These are phyloP conservation scores for Dipodascopsis uninucleata DNA, from an alignment of 805 yeast species.

Conservation along the genomic window DNA sequence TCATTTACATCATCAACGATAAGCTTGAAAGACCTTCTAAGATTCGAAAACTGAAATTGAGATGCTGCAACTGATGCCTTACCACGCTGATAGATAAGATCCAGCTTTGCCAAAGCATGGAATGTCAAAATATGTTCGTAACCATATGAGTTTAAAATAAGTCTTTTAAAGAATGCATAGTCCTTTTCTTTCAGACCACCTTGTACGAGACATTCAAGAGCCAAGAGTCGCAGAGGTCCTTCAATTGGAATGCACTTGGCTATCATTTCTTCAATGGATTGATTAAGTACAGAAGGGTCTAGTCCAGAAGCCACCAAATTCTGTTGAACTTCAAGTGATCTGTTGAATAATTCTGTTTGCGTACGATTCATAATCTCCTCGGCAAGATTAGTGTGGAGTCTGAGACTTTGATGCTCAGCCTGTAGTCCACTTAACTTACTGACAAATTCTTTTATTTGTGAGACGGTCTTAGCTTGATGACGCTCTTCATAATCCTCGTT, in stretches of 20 bases:
- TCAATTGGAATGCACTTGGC: slow-evolving; percentile 43
- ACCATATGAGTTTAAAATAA: slow-evolving; percentile 64
- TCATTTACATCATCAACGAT: slow-evolving; percentile 37
- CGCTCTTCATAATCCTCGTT: slow-evolving; percentile 64
- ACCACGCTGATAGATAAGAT: slow-evolving; percentile 42
- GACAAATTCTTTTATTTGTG: slow-evolving; percentile 70
- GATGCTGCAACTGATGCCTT: slow-evolving; percentile 30
- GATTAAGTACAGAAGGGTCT: slow-evolving; percentile 40
- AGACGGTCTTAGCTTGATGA: slow-evolving; percentile 53
- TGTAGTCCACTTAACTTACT: slow-evolving; percentile 65
- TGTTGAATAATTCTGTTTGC: slow-evolving; percentile 39
- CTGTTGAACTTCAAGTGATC: slow-evolving; percentile 61
- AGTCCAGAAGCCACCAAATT: slow-evolving; percentile 57
- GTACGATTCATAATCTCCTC: slow-evolving; percentile 29
- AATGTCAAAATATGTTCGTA: slow-evolving; percentile 47
- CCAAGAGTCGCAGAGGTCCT: slow-evolving; percentile 51
- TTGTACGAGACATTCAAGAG: slow-evolving; percentile 58
- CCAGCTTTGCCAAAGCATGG: slow-evolving; percentile 47
- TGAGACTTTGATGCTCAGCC: slow-evolving; percentile 60
- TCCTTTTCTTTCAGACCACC: slow-evolving; percentile 70
- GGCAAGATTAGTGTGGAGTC: slow-evolving; percentile 43
- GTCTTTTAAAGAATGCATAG: slow-evolving; percentile 50
- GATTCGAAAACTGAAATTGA: slow-evolving; percentile 45
- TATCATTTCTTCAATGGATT: slow-evolving; percentile 49
- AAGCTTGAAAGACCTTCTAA: slow-evolving; percentile 41